These are phyloP conservation scores for Neofusicoccum sp. DNA, from an alignment of 2,329 filamentous ascomycete genomes.

Conservation along the genomic window DNA sequence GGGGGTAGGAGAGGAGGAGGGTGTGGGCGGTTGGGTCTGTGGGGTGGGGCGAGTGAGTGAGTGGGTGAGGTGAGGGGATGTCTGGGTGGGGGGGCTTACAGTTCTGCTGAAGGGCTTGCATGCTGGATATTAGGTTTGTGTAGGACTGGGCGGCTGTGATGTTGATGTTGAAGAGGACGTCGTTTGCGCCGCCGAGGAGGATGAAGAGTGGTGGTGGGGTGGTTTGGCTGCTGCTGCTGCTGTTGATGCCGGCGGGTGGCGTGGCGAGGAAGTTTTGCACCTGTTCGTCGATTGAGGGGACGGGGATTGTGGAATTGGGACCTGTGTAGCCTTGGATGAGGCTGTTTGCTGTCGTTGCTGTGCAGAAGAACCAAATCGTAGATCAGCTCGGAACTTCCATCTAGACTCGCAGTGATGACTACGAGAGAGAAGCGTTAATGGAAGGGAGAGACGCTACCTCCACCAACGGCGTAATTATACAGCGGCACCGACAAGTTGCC, in stretches of 20 bases:
- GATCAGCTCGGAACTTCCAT: background rate
- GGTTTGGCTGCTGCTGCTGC: background rate
- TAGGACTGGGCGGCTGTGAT: background rate
- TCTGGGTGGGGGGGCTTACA: background rate
- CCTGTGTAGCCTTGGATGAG: background rate
- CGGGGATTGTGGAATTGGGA: background rate
- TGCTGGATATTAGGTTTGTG: background rate
- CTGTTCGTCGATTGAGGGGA: slow-evolving; percentile 13
- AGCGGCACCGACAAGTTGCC: background rate
- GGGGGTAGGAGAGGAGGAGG: background rate
- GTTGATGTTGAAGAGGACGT: slow-evolving; percentile 14
- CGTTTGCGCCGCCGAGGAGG: slow-evolving; percentile 8
- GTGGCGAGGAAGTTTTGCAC: slow-evolving; percentile 9
- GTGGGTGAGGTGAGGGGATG: background rate
- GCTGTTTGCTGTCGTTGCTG: background rate
- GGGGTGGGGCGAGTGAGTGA: too few species aligned
- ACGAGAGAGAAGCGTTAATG: too few species aligned
- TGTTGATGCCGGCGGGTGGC: background rate
- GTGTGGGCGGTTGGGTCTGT: background rate
- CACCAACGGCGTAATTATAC: background rate
- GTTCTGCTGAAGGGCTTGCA: background rate
- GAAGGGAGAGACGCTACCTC: background rate
- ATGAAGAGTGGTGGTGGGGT: background rate
- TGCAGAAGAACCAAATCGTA: background rate
- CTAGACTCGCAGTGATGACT: too few species aligned